Evolutionary conservation across 495 filamentous ascomycete species (phyloP).

Genomic region (Penicillium cataractarum): DNA sequence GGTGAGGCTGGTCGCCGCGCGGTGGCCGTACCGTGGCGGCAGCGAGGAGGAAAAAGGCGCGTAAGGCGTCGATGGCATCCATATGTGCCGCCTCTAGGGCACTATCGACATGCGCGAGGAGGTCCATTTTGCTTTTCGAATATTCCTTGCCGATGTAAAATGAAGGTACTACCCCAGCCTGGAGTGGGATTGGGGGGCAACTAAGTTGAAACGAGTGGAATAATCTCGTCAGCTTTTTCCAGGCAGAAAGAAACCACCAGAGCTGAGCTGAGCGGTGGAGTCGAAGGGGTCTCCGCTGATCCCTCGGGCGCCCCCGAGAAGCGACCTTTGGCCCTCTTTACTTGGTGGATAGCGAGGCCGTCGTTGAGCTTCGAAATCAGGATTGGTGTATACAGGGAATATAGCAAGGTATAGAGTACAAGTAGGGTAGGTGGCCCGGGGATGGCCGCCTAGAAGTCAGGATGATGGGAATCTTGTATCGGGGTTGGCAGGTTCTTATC

Average conservation of each 20-base stretch:
- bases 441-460: too few relatives aligned
- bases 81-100: slow-evolving; percentile 35
- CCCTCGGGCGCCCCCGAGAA: background rate
- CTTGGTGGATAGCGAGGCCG: background rate
- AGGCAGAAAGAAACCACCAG: background rate
- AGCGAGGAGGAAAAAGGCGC: slow-evolving; percentile 49
- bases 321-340: background rate
- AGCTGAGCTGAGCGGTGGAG: slow-evolving; percentile 4
- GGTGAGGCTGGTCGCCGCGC: background rate
- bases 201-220: too few relatives aligned
- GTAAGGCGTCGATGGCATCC: slow-evolving; percentile 47
- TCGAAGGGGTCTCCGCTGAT: background rate
- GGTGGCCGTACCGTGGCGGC: slow-evolving; percentile 49
- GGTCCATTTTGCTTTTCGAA: slow-evolving; percentile 23
- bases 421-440: background rate
- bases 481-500: background rate
- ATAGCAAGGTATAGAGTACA: background rate
- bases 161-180: too few relatives aligned
- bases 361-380: background rate
- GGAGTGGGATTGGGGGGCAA: background rate
- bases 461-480: background rate
- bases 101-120: slow-evolving; percentile 28
- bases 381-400: background rate
- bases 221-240: too few relatives aligned
- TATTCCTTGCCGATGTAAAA: background rate